A percentile compares a stretch with the other conserved stretches of the same genome.
phyloP scores from a whole-genome alignment of 805 yeast species.

The Suhomyces faveliae region DNA sequence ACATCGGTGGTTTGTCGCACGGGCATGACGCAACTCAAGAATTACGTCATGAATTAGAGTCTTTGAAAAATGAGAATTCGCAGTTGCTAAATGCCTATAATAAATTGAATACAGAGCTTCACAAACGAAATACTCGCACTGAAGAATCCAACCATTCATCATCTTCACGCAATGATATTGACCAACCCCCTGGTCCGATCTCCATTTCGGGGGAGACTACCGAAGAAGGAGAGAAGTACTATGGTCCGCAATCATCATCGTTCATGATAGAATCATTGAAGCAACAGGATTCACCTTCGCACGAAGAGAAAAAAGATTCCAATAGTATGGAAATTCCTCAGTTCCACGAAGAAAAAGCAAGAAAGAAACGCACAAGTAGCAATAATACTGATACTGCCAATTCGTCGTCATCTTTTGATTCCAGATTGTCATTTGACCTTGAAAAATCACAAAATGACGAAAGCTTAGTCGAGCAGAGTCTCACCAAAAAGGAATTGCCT shows the following conservation, averaged over 20 bases:
- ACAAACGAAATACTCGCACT: neutral
- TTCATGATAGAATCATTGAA: slow-evolving; percentile 45
- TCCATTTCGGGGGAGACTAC: slow-evolving; percentile 36
- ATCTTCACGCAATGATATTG: neutral
- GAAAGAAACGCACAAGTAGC: neutral
- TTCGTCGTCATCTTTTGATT: slow-evolving; percentile 10
- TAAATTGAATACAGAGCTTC: slow-evolving; percentile 15
- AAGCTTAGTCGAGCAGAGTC: slow-evolving; percentile 20
- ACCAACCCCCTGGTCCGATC: slow-evolving; percentile 6
- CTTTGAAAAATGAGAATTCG: slow-evolving; percentile 20
- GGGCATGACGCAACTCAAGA: neutral
- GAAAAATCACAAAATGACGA: slow-evolving; percentile 7
- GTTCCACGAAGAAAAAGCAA: neutral
- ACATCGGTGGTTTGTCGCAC: neutral
- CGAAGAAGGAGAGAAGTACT: slow-evolving; percentile 43
- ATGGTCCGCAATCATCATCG: slow-evolving; percentile 51
- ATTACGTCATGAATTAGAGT: slow-evolving; percentile 15
- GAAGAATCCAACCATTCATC: no score
- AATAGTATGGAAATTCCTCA: neutral
- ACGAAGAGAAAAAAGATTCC: slow-evolving; percentile 13
- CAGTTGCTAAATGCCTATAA: slow-evolving; percentile 19
- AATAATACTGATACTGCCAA: slow-evolving; percentile 6
- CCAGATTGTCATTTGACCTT: slow-evolving; percentile 9
- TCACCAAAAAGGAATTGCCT: slow-evolving; percentile 35
- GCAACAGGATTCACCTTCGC: slow-evolving; percentile 22